Evolutionary conservation across 1,284 basidiomycete genomes (phyloP), one percentile per base, ranked within the genome.

Genomic region (Termitomyces sp.): DNA sequence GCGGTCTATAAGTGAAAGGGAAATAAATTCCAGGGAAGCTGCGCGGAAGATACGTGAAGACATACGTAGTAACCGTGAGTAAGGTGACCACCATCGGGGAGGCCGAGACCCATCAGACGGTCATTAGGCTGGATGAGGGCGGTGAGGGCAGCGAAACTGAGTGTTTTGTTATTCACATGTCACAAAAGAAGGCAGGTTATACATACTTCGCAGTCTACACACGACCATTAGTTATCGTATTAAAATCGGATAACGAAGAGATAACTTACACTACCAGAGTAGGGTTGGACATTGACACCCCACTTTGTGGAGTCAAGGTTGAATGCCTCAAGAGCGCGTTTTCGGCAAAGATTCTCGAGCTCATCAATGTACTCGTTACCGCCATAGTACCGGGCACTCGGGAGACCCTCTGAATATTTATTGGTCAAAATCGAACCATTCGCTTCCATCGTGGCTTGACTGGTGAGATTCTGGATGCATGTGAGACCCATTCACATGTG

Each of bases 241-340:
- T 49, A 24, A 42, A n/a, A 26, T 41, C 48, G 34, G 28, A 52
- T 10, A 44, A 37, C 9, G 11, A 5, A 35, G 26, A 35, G 38
- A 40, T 52, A 45, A 83, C 88, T 70, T 69, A 86, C 84, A 60
- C 88, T 84, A 63, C 92, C 95, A 65, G 94, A 97, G 78, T 99
- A 99, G 16, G 97, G 97, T 76, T 99, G 97, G 58, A 99, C 97
- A 69, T 99, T 99, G 72, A 99, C 95, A 65, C 97, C 96, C 97
- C 97, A 99, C 66, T 85, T 81, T 57, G 82, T 79, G 50, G 91
- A 84, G 75, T 98, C 94, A 60, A 98, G 89, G 80, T 93, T 86
- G 84, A 98, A 99, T 8, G 97, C 95, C 74, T 91, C 78, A 62
- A 99, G 83, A 33, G 97, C 97, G 67, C 97, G 92, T 75, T 95